Percentiles rank a stretch among this genome's conserved stretches.
These are phyloP conservation scores for Apiosordaria backusii DNA, from an alignment of 495 filamentous ascomycete species.

Conservation along the genomic window DNA sequence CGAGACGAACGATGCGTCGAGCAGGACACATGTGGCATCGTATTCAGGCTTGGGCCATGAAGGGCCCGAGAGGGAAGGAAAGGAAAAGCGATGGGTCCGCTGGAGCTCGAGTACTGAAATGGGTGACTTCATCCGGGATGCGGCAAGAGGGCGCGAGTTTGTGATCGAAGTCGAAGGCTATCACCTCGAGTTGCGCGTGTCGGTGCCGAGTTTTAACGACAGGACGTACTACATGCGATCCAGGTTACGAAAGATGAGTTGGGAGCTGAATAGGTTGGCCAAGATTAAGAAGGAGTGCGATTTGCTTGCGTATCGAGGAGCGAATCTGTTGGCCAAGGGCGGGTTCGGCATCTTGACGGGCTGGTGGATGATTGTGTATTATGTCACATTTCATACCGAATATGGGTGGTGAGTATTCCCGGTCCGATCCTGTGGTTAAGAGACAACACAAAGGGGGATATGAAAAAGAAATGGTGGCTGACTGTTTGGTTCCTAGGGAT, in stretches of 20 bases:
- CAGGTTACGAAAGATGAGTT: constrained; percentile 66
- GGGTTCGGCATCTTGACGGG: constrained; percentile 66
- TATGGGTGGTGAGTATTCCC: constrained; percentile 54
- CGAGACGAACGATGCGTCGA: not conserved
- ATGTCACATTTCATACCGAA: constrained; percentile 72
- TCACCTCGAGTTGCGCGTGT: constrained; percentile 64
- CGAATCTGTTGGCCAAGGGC: constrained; percentile 72
- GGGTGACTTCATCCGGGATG: constrained; percentile 93
- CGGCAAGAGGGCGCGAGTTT: constrained; percentile 78
- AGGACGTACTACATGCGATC: constrained; percentile 81
- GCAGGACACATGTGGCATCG: constrained; percentile 47
- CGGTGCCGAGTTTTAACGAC: constrained; percentile 83
- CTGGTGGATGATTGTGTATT: constrained; percentile 82
- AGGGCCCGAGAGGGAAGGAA: constrained; percentile 35
- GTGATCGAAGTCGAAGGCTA: constrained; percentile 77
- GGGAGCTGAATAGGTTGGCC: constrained; percentile 61
- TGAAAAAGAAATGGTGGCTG: not conserved
- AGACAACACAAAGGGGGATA: not conserved
- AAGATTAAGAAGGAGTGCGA: constrained; percentile 82
- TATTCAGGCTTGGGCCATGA: constrained; percentile 60
- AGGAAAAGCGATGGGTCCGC: constrained; percentile 65
- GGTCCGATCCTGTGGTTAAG: not conserved
- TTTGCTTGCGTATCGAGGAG: constrained; percentile 65
- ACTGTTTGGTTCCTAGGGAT: constrained; percentile 46
- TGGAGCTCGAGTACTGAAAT: constrained; percentile 89